These are phyloP conservation scores for Colletotrichum agaves DNA, from an alignment of 2,329 filamentous ascomycete genomes.

Conservation along the genomic window DNA sequence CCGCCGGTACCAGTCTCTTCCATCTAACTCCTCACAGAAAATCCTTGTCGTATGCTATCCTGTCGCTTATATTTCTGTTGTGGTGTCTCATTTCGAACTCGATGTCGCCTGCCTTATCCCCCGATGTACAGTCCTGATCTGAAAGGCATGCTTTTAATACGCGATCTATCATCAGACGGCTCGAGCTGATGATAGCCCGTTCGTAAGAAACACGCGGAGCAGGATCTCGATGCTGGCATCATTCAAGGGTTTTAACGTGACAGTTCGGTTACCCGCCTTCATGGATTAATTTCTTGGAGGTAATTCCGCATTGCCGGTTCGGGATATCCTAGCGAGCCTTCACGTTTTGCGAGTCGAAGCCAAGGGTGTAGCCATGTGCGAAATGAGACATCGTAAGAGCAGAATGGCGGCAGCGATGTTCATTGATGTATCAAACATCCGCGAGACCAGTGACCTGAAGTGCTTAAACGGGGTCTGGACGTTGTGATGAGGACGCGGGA, in stretches of 20 bases:
- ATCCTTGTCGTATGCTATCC: not conserved
- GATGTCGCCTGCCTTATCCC: not conserved
- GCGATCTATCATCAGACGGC: not conserved
- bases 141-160: not conserved
- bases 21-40: not conserved
- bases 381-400: too few relatives aligned
- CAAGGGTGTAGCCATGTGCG: too few relatives aligned
- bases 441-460: not conserved
- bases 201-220: not conserved
- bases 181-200: not conserved
- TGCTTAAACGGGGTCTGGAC: not conserved
- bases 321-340: too few relatives aligned
- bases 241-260: too few relatives aligned
- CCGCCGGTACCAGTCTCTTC: not conserved
- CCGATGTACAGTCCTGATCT: not conserved
- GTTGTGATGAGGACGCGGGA: not conserved
- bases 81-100: not conserved
- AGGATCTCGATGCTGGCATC: too few relatives aligned
- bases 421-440: not conserved
- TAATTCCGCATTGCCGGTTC: too few relatives aligned
- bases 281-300: too few relatives aligned
- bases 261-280: too few relatives aligned
- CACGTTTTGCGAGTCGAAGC: too few relatives aligned
- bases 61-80: not conserved
- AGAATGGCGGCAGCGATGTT: not conserved